Evolutionary conservation across 495 filamentous ascomycete species (phyloP).

Genomic region (Penicillium bovifimosum): DNA sequence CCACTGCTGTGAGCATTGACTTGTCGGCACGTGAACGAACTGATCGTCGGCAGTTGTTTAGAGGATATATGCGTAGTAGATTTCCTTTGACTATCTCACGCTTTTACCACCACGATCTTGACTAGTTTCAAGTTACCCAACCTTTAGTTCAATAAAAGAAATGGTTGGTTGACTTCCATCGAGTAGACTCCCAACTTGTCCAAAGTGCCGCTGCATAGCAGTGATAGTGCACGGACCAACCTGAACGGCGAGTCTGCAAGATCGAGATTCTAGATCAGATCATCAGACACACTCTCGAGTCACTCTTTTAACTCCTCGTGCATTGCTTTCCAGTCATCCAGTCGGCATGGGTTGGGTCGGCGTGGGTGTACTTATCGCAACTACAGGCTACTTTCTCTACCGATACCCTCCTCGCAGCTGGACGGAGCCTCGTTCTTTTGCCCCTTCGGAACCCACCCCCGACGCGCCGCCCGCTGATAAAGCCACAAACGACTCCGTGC

Average conservation of each 20-base stretch:
- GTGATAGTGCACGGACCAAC: conserved; percentile 20
- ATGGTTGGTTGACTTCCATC: neutral
- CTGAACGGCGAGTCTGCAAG: conserved; percentile 9
- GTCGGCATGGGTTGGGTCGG: conserved; percentile 37
- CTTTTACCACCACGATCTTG: neutral
- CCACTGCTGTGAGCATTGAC: neutral
- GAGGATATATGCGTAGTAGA: neutral
- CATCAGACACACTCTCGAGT: neutral
- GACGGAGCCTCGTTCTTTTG: conserved; percentile 12
- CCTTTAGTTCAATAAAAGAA: neutral
- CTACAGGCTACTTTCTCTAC: conserved; percentile 31
- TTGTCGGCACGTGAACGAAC: neutral
- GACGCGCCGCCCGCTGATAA: conserved; percentile 8
- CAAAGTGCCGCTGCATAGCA: neutral
- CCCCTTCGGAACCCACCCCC: conserved; percentile 20
- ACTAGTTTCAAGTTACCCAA: neutral
- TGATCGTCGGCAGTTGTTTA: neutral
- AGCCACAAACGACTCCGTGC: conserved; percentile 9
- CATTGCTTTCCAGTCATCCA: neutral
- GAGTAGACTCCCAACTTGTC: too few relatives aligned
- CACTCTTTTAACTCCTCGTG: neutral
- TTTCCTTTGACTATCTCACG: neutral
- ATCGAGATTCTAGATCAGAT: conserved; percentile 3
- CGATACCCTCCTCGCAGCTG: conserved; percentile 26
- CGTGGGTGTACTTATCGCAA: conserved; percentile 28